Conservation (phyloP, 306 rosid genomes). For the Coriaria nepalensis region DNA sequence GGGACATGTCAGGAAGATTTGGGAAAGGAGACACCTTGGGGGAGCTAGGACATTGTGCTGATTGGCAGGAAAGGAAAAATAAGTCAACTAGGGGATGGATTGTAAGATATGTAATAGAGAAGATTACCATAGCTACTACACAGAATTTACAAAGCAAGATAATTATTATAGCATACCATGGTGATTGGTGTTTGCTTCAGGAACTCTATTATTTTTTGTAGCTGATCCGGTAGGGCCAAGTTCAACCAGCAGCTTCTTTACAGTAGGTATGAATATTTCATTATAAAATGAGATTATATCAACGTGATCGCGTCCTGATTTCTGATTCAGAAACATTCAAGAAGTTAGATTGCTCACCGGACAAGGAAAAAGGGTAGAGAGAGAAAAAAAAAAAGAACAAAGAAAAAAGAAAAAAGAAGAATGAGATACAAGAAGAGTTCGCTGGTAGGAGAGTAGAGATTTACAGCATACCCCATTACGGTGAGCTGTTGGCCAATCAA, state of each 20-base stretch:
- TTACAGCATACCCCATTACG: conserved; percentile 53
- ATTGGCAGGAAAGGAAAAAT: conserved; percentile 18
- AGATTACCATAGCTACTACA: background rate
- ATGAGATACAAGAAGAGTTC: too few species aligned
- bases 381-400: too few species aligned
- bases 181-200: conserved; percentile 47
- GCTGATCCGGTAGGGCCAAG: conserved; percentile 68
- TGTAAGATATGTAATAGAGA: conserved; percentile 9
- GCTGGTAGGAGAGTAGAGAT: conserved; percentile 6
- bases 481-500: conserved; percentile 62
- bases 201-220: conserved; percentile 34
- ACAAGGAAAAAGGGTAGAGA: background rate
- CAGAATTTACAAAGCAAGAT: conserved; percentile 2
- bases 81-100: conserved; percentile 13
- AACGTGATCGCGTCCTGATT: conserved; percentile 68
- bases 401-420: too few species aligned
- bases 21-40: conserved; percentile 87
- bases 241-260: conserved; percentile 77
- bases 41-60: conserved; percentile 83
- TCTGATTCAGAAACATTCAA: conserved; percentile 39
- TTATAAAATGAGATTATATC: conserved; percentile 88
- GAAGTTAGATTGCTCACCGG: conserved; percentile 15
- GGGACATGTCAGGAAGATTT: conserved; percentile 97
- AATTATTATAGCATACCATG: conserved; percentile 40
- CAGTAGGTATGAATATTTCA: conserved; percentile 72